phyloP scores from a whole-genome alignment of 2,329 filamentous ascomycete genomes.

The Neofusicoccum parvum region DNA sequence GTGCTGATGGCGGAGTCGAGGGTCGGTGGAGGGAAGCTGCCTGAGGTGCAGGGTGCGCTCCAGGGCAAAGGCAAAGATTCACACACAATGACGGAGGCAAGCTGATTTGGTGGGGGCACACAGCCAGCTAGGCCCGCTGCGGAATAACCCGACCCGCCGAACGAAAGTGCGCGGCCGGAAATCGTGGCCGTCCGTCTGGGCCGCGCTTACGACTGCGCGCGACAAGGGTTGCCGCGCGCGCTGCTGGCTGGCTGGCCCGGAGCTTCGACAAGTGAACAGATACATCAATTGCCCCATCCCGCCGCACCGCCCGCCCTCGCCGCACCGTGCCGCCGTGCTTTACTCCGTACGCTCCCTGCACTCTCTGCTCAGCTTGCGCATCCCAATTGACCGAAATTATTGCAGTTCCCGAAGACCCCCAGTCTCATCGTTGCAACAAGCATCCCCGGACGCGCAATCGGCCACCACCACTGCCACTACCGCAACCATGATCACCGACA shows the following conservation, averaged over 20 bases:
- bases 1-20: background rate
- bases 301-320: background rate
- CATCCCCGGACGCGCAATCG: conserved; percentile 10
- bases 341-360: background rate
- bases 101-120: conserved; percentile 10
- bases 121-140: background rate
- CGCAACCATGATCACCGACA: conserved; percentile 83
- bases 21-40: background rate
- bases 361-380: background rate
- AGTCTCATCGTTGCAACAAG: background rate
- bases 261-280: conserved; percentile 20
- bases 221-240: background rate
- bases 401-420: background rate
- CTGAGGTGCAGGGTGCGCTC: background rate
- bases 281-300: conserved; percentile 11
- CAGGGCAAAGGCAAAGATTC: conserved; percentile 1
- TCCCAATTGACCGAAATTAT: background rate
- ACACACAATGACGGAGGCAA: conserved; percentile 18
- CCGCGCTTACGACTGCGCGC: conserved; percentile 4
- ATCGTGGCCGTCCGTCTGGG: background rate
- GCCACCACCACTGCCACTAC: conserved; percentile 34
- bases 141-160: conserved; percentile 11
- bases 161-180: background rate
- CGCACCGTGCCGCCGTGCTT: background rate
- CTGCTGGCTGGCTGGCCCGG: background rate